Percentiles rank a stretch among this genome's conserved stretches.
Conservation (phyloP, 2,329 filamentous ascomycete species). For the Boeremia lycopersici region DNA sequence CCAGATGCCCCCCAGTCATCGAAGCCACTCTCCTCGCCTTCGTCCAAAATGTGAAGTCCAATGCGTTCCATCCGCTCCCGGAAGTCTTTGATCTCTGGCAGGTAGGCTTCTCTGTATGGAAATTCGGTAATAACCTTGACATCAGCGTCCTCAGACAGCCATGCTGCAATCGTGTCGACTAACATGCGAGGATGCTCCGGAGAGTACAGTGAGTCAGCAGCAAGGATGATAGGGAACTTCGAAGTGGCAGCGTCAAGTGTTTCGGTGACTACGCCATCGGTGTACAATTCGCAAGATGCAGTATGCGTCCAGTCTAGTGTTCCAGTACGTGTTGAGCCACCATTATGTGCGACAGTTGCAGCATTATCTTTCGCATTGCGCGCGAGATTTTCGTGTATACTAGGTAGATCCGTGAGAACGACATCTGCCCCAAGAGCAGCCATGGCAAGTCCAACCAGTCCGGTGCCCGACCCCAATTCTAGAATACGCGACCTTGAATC, state of each 20-base stretch:
- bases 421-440: slow-evolving; percentile 73
- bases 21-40: slow-evolving; percentile 68
- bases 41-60: slow-evolving; percentile 60
- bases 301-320: slow-evolving; percentile 76
- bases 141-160: slow-evolving; percentile 63
- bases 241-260: slow-evolving; percentile 17
- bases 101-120: slow-evolving; percentile 75
- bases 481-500: slow-evolving; percentile 54
- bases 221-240: slow-evolving; percentile 69
- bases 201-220: slow-evolving; percentile 87
- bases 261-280: slow-evolving; percentile 4
- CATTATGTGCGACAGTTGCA: slow-evolving; percentile 58
- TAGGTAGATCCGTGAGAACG: slow-evolving; percentile 79
- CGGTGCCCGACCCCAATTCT: slow-evolving; percentile 89
- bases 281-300: slow-evolving; percentile 49
- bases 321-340: slow-evolving; percentile 66
- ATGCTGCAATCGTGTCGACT: slow-evolving; percentile 69
- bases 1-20: slow-evolving; percentile 71
- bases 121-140: slow-evolving; percentile 80
- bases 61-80: slow-evolving; percentile 63
- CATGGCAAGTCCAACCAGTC: slow-evolving; percentile 85
- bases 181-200: slow-evolving; percentile 79
- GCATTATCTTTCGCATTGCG: slow-evolving; percentile 73
- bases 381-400: slow-evolving; percentile 82
- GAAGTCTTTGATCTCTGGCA: slow-evolving; percentile 68